These are phyloP conservation scores for Leccinum disarticulatum DNA, from an alignment of 768 basidiomycete genomes.

Conservation along the genomic window DNA sequence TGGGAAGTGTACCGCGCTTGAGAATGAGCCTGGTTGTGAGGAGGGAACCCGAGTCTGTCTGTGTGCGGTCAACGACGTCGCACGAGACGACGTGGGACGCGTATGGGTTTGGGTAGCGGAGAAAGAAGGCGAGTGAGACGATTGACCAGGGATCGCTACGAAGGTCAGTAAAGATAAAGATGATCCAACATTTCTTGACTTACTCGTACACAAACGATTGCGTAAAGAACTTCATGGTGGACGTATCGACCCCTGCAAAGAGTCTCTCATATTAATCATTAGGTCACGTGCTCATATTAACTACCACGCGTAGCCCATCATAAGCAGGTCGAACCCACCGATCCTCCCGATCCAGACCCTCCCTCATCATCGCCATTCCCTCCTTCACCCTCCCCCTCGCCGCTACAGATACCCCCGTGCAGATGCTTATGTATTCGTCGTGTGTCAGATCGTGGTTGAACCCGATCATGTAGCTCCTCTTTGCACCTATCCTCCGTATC, in stretches of 20 bases:
- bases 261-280: neutral
- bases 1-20: slow-evolving; percentile 87
- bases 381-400: slow-evolving; percentile 34
- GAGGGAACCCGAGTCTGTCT: slow-evolving; percentile 72
- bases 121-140: slow-evolving; percentile 89
- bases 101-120: slow-evolving; percentile 95
- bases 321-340: slow-evolving; percentile 72
- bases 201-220: slow-evolving; percentile 59
- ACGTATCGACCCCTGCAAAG: slow-evolving; percentile 32
- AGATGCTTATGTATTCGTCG: slow-evolving; percentile 71
- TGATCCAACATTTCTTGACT: slow-evolving; percentile 22
- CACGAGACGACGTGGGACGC: slow-evolving; percentile 92
- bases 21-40: slow-evolving; percentile 88
- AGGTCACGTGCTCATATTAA: neutral
- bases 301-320: slow-evolving; percentile 64
- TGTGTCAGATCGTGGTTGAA: slow-evolving; percentile 78
- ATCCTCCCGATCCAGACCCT: slow-evolving; percentile 43
- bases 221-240: slow-evolving; percentile 51
- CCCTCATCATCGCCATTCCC: slow-evolving; percentile 48
- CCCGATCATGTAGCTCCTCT: slow-evolving; percentile 69
- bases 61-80: slow-evolving; percentile 86
- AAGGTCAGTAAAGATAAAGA: neutral
- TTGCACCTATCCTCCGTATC: slow-evolving; percentile 56
- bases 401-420: slow-evolving; percentile 41
- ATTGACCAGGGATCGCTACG: slow-evolving; percentile 89